phyloP scores from a whole-genome alignment of 108 stramenopile genomes.

The Seminavis robusta region DNA sequence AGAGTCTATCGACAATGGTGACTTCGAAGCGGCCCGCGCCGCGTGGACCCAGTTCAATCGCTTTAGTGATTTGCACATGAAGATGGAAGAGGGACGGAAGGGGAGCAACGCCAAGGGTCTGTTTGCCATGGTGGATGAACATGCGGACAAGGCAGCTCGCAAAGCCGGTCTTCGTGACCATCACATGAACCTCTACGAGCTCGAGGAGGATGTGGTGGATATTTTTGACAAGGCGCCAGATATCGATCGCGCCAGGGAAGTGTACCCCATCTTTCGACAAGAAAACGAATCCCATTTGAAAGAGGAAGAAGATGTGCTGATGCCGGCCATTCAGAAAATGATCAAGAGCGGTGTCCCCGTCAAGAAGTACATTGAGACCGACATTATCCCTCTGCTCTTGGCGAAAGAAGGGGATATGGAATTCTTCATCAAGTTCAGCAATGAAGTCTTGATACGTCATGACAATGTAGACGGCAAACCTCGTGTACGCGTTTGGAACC shows the following conservation, averaged over 20 bases:
- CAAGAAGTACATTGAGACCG: constrained; percentile 25
- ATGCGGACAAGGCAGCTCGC: constrained; percentile 8
- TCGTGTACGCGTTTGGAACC: constrained; percentile 25
- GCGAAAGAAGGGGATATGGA: constrained; percentile 12
- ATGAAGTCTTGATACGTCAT: constrained; percentile 17
- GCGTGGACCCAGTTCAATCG: constrained; percentile 5
- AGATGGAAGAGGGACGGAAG: constrained; percentile 27
- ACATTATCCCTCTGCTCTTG: constrained; percentile 15
- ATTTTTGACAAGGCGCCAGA: constrained; percentile 8
- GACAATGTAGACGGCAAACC: constrained; percentile 25
- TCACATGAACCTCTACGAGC: constrained; percentile 5
- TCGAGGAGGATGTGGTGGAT: constrained; percentile 1
- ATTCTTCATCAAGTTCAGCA: constrained; percentile 22
- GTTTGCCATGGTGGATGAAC: constrained; percentile 12
- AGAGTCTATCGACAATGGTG: constrained; percentile 9
- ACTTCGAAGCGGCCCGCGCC: constrained; percentile 8
- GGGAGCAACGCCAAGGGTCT: constrained; percentile 10
- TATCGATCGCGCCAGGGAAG: neutral
- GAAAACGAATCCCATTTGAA: constrained; percentile 22
- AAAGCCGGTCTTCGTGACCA: constrained; percentile 7
- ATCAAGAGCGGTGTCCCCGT: constrained; percentile 8
- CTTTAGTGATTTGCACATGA: constrained; percentile 14
- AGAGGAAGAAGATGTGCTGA: constrained; percentile 34
- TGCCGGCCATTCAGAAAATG: constrained; percentile 26
- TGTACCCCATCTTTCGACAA: constrained; percentile 4